These are phyloP conservation scores for Cicer cuneatum DNA, from an alignment of 306 rosid genomes.

Conservation along the genomic window DNA sequence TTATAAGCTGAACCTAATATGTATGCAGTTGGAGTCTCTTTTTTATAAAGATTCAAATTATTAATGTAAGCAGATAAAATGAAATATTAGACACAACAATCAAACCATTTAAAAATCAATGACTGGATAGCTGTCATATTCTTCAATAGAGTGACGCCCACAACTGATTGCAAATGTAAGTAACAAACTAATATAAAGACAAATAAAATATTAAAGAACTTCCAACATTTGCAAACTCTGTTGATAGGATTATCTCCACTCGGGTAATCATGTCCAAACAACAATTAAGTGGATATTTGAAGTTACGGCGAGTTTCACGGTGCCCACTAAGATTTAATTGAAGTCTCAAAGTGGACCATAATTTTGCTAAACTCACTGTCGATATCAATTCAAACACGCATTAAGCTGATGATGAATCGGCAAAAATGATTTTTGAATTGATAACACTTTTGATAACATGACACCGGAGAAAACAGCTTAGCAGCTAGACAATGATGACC, in stretches of 20 bases:
- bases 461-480: conserved; percentile 18
- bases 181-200: neutral
- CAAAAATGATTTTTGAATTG: conserved; percentile 6
- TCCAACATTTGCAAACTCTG: conserved; percentile 17
- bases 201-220: conserved; percentile 14
- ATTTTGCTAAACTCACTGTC: no score
- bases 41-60: neutral
- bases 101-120: conserved; percentile 9
- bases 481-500: conserved; percentile 1
- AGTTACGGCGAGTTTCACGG: no score
- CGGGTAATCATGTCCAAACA: neutral
- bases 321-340: no score
- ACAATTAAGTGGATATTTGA: neutral
- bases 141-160: neutral
- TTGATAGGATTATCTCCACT: conserved; percentile 12
- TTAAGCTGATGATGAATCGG: neutral
- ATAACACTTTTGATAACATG: conserved; percentile 13
- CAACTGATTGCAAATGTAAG: neutral
- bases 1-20: neutral
- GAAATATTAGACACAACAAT: conserved; percentile 15
- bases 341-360: no score
- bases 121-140: conserved; percentile 15
- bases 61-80: conserved; percentile 3
- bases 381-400: no score
- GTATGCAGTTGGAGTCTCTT: conserved; percentile 11